phyloP scores from a whole-genome alignment of 1,139 yeast species.

The Yamadazyma buinensis region DNA sequence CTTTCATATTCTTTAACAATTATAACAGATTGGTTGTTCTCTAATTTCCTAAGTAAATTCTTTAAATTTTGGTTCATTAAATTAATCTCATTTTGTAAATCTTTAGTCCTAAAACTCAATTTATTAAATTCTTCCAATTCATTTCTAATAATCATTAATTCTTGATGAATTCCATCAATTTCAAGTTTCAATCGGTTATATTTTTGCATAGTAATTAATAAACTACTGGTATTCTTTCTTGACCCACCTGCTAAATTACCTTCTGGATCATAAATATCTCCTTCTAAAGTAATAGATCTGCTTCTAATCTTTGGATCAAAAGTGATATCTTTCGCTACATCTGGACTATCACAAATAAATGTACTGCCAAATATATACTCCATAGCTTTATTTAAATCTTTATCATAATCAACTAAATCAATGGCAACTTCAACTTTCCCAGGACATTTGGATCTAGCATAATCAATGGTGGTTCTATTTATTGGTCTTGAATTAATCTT shows the following conservation, averaged over 20 bases:
- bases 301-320: slow-evolving; percentile 78
- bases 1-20: slow-evolving; percentile 49
- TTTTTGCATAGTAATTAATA: slow-evolving; percentile 65
- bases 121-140: slow-evolving; percentile 45
- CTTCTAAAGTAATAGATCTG: slow-evolving; percentile 88
- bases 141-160: slow-evolving; percentile 36
- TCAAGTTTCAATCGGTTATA: slow-evolving; percentile 51
- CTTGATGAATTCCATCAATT: slow-evolving; percentile 34
- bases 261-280: slow-evolving; percentile 93
- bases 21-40: slow-evolving; percentile 57
- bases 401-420: slow-evolving; percentile 70
- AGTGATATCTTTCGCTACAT: slow-evolving; percentile 82
- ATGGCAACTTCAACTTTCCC: slow-evolving; percentile 85
- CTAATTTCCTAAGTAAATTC: slow-evolving; percentile 57
- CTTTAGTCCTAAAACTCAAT: slow-evolving; percentile 49
- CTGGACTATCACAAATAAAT: slow-evolving; percentile 80
- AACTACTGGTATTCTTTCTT: slow-evolving; percentile 54
- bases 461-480: slow-evolving; percentile 37
- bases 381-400: slow-evolving; percentile 77
- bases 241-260: slow-evolving; percentile 98
- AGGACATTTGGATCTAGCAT: slow-evolving; percentile 73
- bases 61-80: slow-evolving; percentile 66
- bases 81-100: slow-evolving; percentile 62
- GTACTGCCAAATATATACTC: slow-evolving; percentile 88
- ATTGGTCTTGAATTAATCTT: slow-evolving; percentile 64